A percentile compares a stretch with the other conserved stretches of the same genome.
Evolutionary conservation across 371 early-diverging fungal species (phyloP).

Genomic region (Saksenaea oblongispora): DNA sequence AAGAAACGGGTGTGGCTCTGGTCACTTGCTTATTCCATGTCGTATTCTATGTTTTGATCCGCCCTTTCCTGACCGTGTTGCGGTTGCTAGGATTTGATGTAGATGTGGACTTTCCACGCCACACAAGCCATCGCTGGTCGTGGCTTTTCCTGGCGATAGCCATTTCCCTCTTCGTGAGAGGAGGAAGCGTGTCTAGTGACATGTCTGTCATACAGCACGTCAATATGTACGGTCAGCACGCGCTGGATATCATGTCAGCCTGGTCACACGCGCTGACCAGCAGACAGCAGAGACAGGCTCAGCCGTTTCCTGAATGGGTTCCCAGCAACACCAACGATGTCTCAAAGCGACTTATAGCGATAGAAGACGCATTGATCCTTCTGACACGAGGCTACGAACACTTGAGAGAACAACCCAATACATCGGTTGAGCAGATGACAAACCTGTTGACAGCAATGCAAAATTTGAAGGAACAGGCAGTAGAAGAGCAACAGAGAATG

Average conservation of each 20-base stretch:
- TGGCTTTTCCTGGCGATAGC: not conserved
- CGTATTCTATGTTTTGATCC: not conserved
- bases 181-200: no score
- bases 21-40: not conserved
- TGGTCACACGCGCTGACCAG: not conserved
- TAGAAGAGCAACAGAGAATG: not conserved
- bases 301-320: not conserved
- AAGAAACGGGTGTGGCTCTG: conserved; percentile 6
- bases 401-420: not conserved
- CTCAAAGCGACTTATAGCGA: not conserved
- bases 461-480: not conserved
- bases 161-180: not conserved
- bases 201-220: no score
- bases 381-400: not conserved
- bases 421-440: not conserved
- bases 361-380: not conserved
- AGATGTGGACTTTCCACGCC: not conserved
- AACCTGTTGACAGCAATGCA: not conserved
- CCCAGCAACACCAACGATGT: not conserved
- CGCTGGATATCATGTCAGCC: not conserved
- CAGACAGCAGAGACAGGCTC: not conserved
- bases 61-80: not conserved
- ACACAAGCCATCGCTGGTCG: not conserved
- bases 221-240: no score
- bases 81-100: not conserved